phyloP scores from a whole-genome alignment of 805 yeast species.

The Barnettozyma siamensis region DNA sequence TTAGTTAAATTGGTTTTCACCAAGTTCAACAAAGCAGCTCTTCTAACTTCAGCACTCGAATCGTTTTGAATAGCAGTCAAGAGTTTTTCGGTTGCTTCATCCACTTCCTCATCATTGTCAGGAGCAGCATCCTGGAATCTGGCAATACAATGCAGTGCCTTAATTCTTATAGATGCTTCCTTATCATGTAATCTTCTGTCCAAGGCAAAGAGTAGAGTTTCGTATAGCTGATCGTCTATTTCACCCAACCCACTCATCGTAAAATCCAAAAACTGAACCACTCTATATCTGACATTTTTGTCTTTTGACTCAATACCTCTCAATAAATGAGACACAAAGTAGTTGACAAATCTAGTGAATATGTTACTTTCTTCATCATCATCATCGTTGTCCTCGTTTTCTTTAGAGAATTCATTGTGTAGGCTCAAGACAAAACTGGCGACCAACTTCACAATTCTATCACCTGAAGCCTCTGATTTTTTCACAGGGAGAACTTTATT shows the following conservation, averaged over 20 bases:
- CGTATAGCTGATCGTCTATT: constrained; percentile 66
- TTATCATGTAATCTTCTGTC: constrained; percentile 63
- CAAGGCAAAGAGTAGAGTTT: constrained; percentile 53
- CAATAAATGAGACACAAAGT: constrained; percentile 59
- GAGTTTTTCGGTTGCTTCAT: constrained; percentile 43
- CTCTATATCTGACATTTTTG: constrained; percentile 72
- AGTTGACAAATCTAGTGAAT: constrained; percentile 50
- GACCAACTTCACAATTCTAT: constrained; percentile 64
- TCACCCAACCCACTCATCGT: constrained; percentile 68
- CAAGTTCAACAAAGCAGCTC: constrained; percentile 74
- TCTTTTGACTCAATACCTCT: constrained; percentile 75
- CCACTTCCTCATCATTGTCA: constrained; percentile 26
- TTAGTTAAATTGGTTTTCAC: constrained; percentile 48
- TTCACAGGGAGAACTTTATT: constrained; percentile 63
- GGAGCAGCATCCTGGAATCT: constrained; percentile 57
- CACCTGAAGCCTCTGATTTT: constrained; percentile 66
- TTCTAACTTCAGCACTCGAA: constrained; percentile 80
- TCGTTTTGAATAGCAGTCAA: constrained; percentile 63
- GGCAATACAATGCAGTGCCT: constrained; percentile 75
- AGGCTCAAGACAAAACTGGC: constrained; percentile 53
- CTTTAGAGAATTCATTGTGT: constrained; percentile 22
- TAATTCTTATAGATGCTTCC: constrained; percentile 75
- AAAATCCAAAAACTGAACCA: constrained; percentile 67
- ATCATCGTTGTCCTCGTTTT: constrained; percentile 20
- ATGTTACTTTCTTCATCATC: constrained; percentile 32